A percentile compares a stretch with the other conserved stretches of the same genome.
Evolutionary conservation across 2,329 filamentous ascomycete species (phyloP).

Genomic region (Incumbomyces delicatus): DNA sequence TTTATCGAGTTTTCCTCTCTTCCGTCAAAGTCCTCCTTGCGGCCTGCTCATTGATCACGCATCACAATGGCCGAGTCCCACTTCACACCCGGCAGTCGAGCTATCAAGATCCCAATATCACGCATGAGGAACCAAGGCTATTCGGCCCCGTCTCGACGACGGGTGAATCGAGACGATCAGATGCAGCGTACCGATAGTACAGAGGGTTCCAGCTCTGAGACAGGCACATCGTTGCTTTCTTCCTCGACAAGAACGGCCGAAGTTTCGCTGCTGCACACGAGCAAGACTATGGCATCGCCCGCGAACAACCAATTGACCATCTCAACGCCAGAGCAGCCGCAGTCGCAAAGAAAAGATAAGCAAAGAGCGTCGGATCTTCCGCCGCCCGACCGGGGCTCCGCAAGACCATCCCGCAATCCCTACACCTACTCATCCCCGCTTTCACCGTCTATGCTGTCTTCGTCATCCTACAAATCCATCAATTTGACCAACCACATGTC

Average conservation of each 20-base stretch:
- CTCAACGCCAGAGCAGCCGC: background rate
- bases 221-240: constrained; percentile 15
- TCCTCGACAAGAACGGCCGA: background rate
- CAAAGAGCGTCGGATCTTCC: constrained; percentile 13
- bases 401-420: constrained; percentile 8
- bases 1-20: background rate
- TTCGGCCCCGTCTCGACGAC: constrained; percentile 10
- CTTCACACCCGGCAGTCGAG: constrained; percentile 11
- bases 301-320: background rate
- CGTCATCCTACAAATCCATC: constrained; percentile 22
- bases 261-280: background rate
- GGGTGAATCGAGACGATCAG: constrained; percentile 9
- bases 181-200: constrained; percentile 5
- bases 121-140: constrained; percentile 6
- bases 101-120: constrained; percentile 21
- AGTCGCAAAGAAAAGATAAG: constrained; percentile 18
- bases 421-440: constrained; percentile 16
- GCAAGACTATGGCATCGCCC: constrained; percentile 1
- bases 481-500: constrained; percentile 18
- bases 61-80: background rate
- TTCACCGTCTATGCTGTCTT: constrained; percentile 20
- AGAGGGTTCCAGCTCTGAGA: constrained; percentile 8
- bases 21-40: background rate
- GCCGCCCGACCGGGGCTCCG: constrained; percentile 6
- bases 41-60: background rate